Evolutionary conservation across 1,284 basidiomycete species (phyloP).

Genomic region (Trametes pubescens): DNA sequence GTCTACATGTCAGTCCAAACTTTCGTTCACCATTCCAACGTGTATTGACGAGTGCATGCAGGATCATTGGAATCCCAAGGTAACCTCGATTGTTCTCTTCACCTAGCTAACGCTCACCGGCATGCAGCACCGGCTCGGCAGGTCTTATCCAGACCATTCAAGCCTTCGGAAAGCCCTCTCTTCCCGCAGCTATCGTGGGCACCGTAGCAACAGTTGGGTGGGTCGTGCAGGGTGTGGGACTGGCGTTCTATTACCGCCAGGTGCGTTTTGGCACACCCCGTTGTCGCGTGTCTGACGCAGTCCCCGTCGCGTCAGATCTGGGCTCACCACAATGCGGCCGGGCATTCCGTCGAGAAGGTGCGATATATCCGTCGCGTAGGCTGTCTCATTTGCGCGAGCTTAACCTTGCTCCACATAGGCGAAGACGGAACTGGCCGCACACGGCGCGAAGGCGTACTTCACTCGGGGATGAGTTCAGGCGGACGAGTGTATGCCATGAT

Average conservation of each 20-base stretch:
- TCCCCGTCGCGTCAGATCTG: constrained; percentile 68
- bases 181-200: constrained; percentile 83
- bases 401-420: constrained; percentile 58
- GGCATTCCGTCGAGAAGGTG: constrained; percentile 86
- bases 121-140: constrained; percentile 86
- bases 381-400: not conserved
- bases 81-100: constrained; percentile 37
- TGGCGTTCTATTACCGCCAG: constrained; percentile 84
- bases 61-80: constrained; percentile 89
- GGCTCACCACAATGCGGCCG: constrained; percentile 82
- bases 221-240: constrained; percentile 85
- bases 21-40: constrained; percentile 20
- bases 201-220: constrained; percentile 87
- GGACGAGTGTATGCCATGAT: constrained; percentile 16
- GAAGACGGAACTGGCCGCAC: constrained; percentile 83
- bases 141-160: constrained; percentile 94
- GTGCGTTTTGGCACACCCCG: constrained; percentile 45
- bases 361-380: constrained; percentile 33
- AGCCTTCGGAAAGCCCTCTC: constrained; percentile 67
- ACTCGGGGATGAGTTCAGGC: constrained; percentile 64
- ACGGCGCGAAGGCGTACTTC: constrained; percentile 90
- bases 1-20: constrained; percentile 76
- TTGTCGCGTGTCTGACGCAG: constrained; percentile 1
- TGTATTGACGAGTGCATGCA: constrained; percentile 47
- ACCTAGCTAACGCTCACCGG: constrained; percentile 16